phyloP scores from a whole-genome alignment of 768 basidiomycete genomes.

The Pholiota microspora region DNA sequence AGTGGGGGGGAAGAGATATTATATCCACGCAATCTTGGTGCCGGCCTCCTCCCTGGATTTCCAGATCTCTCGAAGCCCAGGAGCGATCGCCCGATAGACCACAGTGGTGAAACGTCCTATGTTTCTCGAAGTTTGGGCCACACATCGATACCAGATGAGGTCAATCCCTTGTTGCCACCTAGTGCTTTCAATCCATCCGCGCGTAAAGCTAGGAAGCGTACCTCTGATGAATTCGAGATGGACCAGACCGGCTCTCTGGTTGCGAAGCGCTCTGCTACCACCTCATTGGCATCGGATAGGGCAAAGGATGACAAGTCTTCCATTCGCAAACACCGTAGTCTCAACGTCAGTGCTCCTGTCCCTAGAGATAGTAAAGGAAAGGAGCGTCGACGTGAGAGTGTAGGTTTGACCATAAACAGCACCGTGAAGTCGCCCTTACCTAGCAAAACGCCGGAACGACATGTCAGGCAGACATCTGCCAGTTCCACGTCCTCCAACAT shows the following conservation, averaged over 20 bases:
- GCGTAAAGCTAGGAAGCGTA: constrained; percentile 68
- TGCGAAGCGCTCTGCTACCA: constrained; percentile 42
- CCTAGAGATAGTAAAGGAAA: constrained; percentile 45
- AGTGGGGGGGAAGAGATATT: constrained; percentile 90
- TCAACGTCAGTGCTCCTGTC: constrained; percentile 47
- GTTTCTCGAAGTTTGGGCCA: constrained; percentile 29
- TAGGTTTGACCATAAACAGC: constrained; percentile 39
- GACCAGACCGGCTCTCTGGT: constrained; percentile 65
- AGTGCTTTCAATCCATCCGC: constrained; percentile 56
- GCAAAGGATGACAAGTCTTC: constrained; percentile 50
- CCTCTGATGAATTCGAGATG: constrained; percentile 81
- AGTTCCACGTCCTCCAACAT: constrained; percentile 66
- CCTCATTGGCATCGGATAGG: constrained; percentile 39
- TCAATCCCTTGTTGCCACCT: constrained; percentile 50
- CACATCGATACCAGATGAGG: constrained; percentile 23
- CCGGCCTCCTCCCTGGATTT: too few species aligned
- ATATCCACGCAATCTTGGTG: constrained; percentile 64
- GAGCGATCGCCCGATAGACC: constrained; percentile 17
- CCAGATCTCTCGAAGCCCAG: constrained; percentile 33
- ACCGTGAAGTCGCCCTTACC: constrained; percentile 31
- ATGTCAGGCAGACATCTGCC: constrained; percentile 65
- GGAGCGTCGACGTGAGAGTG: constrained; percentile 56
- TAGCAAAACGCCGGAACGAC: constrained; percentile 38
- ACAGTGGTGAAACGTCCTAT: constrained; percentile 26
- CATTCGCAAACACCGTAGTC: constrained; percentile 69